Percentiles rank a stretch among this genome's conserved stretches.
These are phyloP conservation scores for Oryza glaberrima DNA, from an alignment of 176 grass and related monocot genomes.

Conservation along the genomic window DNA sequence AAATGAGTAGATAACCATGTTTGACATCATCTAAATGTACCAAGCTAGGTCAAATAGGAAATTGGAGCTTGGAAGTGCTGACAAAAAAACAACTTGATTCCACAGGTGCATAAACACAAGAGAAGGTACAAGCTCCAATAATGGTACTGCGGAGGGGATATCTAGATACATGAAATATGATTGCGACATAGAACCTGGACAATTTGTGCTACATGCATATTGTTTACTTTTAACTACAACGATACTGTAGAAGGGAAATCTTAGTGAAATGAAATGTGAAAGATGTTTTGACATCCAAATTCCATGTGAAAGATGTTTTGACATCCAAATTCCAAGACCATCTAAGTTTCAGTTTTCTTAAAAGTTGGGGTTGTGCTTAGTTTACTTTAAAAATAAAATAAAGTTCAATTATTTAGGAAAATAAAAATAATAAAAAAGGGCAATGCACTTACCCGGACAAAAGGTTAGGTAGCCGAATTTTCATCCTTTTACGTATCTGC, in stretches of 20 bases:
- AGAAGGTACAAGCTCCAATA: neutral
- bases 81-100: neutral
- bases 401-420: neutral
- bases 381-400: neutral
- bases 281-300: neutral
- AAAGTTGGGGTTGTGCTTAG: neutral
- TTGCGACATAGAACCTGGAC: neutral
- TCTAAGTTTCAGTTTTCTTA: neutral
- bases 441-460: slow-evolving; percentile 61
- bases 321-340: neutral
- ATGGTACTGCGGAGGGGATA: neutral
- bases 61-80: neutral
- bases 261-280: neutral
- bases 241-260: neutral
- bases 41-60: neutral
- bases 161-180: neutral
- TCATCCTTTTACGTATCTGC: slow-evolving; percentile 90
- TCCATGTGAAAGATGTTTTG: neutral
- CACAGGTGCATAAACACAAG: neutral
- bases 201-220: neutral
- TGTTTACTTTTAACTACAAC: neutral
- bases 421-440: neutral
- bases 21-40: neutral
- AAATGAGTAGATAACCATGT: slow-evolving; percentile 1
- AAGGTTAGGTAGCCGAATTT: slow-evolving; percentile 80